Base-by-base conservation (phyloP, 768 basidiomycete genomes). In the Agaricus sinodeliciosus region DNA sequence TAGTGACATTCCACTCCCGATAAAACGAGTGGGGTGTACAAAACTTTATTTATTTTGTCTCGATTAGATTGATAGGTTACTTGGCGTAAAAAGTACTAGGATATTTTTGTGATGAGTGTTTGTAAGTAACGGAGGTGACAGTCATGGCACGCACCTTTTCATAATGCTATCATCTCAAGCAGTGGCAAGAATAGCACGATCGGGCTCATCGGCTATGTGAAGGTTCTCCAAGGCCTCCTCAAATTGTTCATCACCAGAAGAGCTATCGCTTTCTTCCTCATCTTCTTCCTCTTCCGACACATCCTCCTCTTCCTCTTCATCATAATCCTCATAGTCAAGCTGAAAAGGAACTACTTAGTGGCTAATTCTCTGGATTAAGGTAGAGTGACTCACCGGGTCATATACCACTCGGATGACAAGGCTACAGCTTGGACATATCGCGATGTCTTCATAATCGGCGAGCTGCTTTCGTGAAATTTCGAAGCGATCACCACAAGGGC, bases 401-500 rank as follows among this genome's bases (percentile, higher is more conserved):
- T 85, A 98, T 41, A 98, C 80, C 40, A 98, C 88, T 51, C 95
- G 74, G 46, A 98, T 91, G 28, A 97, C 78, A 19, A 98, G 74
- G 58, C 91, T 94, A 61, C 96, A 99, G 66, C 91, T 94, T 0
- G 96, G 96, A 72, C 96, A 98, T 47, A 81, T 94, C 19, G 94
- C 95, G 43, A 94, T 82, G 65, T 98, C 96, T 62, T 97, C 96
- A 51, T 82, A 96, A 59, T 93, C 75, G 42, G 82, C 79, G 7
- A 97, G 81, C 69, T 97, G 93, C 57, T 73, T 72, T 59, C 87
- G 81, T 27, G 87, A 82, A 59, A 98, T 97, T 69, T 98, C 95
- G 71, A 98, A 99, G 39, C 94, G 84, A 71, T 99, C 95, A 8
- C 95, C 95, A 63, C 95, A 98, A 1, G 95, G 94, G 64, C 94